Base-by-base conservation (phyloP, 192 early-diverging fungal species). In the Gigaspora rosea region DNA sequence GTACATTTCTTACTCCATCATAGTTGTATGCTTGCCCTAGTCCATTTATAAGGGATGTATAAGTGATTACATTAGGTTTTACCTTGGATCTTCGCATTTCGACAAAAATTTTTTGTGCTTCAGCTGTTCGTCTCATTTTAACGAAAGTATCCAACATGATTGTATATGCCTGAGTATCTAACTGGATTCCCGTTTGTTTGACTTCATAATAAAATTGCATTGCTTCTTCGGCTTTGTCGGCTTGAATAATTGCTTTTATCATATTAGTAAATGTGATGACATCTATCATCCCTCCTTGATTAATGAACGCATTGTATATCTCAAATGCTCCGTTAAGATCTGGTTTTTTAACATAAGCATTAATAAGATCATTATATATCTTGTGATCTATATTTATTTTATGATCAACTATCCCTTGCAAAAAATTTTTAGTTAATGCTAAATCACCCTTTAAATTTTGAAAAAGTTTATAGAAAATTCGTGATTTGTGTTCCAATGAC, bases 31-130 rank as follows among this genome's bases (percentile, higher is more conserved):
- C 32, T 12, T 58, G 49, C 6, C 73, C 62, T 33, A 81, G 71
- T 16, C 77, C 80, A 20, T 71, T 76, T n/a, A 85, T 80, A 8
- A 85, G 35, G 4, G 78, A 80, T 27, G 77, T 75, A 59, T 78
- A 83, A 4, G 84, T 85, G 10, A 66, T 41, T 20, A 64, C 48
- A 64, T 82, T 78, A 5, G 84, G 82, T 20, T 56, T 27, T 4
- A 79, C 35, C 1, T 61, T 72, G 8, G 57, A 51, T 33, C 66
- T 5, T 33, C 35, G 35, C 76, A 85, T 79, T 4, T 83, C 80
- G 16, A 41, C 47, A 48, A 79, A 80, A 12, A 85, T 54, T 54
- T 47, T 69, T 64, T 69, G 69, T 10, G 78, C 80, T 70, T 78
- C 78, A 6, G 75, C n/a, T 50, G 67, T 76, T n/a, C 48, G 49